Percentiles rank a stretch among this genome's conserved stretches.
Evolutionary conservation across 2,329 filamentous ascomycete genomes (phyloP).

Genomic region (Cladorrhinum sp.): DNA sequence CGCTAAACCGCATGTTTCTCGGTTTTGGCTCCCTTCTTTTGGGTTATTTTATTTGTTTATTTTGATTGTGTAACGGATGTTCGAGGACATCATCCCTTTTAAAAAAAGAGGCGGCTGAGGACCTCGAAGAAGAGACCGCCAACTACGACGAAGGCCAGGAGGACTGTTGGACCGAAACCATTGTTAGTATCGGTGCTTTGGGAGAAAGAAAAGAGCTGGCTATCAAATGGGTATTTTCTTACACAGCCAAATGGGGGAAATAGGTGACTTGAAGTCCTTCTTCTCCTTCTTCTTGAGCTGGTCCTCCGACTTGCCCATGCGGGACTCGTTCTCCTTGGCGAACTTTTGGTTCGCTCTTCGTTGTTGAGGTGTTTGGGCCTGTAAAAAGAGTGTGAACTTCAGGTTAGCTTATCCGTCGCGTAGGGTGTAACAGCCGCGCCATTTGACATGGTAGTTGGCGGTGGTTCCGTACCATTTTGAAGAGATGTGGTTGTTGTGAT

Average conservation of each 20-base stretch:
- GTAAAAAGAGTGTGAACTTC: too few relatives aligned
- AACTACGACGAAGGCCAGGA: constrained; percentile 60
- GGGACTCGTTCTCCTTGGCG: constrained; percentile 67
- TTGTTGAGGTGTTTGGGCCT: constrained; percentile 85
- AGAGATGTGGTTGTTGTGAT: not conserved
- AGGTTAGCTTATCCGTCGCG: too few relatives aligned
- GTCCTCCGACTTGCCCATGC: constrained; percentile 70
- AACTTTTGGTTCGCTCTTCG: constrained; percentile 78
- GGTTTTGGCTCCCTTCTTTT: not conserved
- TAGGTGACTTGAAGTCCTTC: constrained; percentile 51
- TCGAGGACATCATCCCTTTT: not conserved
- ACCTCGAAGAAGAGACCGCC: constrained; percentile 59
- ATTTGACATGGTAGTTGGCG: not conserved
- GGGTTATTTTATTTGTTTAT: not conserved
- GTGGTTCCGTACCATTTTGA: not conserved
- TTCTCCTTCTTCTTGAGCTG: constrained; percentile 59
- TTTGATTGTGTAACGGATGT: not conserved
- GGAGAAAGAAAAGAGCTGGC: too few relatives aligned
- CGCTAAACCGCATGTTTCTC: too few relatives aligned
- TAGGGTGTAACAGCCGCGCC: too few relatives aligned
- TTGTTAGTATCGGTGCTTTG: too few relatives aligned
- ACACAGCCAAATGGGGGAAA: constrained; percentile 65
- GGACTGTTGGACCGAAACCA: constrained; percentile 35
- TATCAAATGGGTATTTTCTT: too few relatives aligned
- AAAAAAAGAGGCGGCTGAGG: constrained; percentile 48